Evolutionary conservation across 2,329 filamentous ascomycete genomes (phyloP), one percentile per base, ranked within the genome.

Genomic region (Ramularia endophylla): DNA sequence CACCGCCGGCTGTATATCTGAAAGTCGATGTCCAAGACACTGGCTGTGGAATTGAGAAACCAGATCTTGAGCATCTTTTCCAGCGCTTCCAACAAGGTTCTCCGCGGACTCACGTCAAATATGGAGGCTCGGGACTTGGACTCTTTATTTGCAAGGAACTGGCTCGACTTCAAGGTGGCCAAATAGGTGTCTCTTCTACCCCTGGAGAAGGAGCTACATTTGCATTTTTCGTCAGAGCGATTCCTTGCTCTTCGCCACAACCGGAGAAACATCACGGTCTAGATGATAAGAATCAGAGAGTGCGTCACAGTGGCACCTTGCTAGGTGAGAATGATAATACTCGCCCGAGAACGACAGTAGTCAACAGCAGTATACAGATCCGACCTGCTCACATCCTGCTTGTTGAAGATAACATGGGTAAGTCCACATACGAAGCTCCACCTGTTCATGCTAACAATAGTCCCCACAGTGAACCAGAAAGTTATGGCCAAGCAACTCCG

Each of bases 81-180:
- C 78, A 86, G 52, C 76, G 83, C 13, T 89, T 89, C 58, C 79
- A 81, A 7, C 85, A 89, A 62, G 82, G 83, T 1, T 85, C 78
- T 17, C 80, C 80, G 2, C 75, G 73, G 41, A 85, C 80, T 0
- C 80, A 83, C 48, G 73, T 81, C 20, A 74, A 81, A 46, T 84
- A 86, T 50, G 83, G 82, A 13, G 83, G 83, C 0, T 81, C 77
- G 0, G 83, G 83, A 0, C 68, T 87, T 1, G 83, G 83, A 0
- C 66, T 86, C 0, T 85, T 83, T 56, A 85, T 86, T 41, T 80
- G 75, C 33, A 71, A 79, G 8, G 72, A 80, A 27, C 69, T 87
- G 6, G 79, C 78, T 2, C 80, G 85, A 53, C 67, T 85, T 27
- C 81, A 84, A 49, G 80, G 80, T n/a, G 83, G 83, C 2, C 73